Conservation (phyloP, 139 green algal species). For the Asterochloris erici region DNA sequence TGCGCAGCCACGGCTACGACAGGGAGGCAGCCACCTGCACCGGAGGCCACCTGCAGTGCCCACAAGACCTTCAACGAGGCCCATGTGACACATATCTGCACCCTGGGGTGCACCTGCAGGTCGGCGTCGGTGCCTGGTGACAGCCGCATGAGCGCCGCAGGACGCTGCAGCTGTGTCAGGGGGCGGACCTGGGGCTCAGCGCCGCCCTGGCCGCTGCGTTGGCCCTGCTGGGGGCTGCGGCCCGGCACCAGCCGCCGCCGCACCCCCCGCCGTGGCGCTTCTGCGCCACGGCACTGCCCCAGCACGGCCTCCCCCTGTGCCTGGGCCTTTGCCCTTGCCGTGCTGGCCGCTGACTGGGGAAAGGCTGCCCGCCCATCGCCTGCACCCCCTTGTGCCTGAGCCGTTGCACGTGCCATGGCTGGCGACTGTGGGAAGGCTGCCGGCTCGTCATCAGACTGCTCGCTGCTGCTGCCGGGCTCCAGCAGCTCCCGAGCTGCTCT, state of each 20-base stretch:
- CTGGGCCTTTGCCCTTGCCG: too few relatives aligned
- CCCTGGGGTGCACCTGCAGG: background rate
- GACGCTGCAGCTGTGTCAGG: slow-evolving; percentile 8
- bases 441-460: too few relatives aligned
- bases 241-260: background rate
- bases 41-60: background rate
- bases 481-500: too few relatives aligned
- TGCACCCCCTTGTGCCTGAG: too few relatives aligned
- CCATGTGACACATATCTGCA: background rate
- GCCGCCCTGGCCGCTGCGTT: background rate
- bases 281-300: background rate
- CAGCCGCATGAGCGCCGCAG: background rate
- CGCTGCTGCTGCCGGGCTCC: too few relatives aligned
- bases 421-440: too few relatives aligned
- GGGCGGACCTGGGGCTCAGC: background rate
- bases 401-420: too few relatives aligned
- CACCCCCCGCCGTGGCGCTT: background rate
- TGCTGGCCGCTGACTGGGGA: too few relatives aligned
- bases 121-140: background rate
- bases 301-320: background rate
- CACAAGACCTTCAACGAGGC: background rate
- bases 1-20: background rate
- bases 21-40: background rate
- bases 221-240: background rate
- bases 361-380: too few relatives aligned